Percentiles rank a stretch among this genome's conserved stretches.
phyloP scores from a whole-genome alignment of 169 alveolate species.

The Cryptosporidium sp. region DNA sequence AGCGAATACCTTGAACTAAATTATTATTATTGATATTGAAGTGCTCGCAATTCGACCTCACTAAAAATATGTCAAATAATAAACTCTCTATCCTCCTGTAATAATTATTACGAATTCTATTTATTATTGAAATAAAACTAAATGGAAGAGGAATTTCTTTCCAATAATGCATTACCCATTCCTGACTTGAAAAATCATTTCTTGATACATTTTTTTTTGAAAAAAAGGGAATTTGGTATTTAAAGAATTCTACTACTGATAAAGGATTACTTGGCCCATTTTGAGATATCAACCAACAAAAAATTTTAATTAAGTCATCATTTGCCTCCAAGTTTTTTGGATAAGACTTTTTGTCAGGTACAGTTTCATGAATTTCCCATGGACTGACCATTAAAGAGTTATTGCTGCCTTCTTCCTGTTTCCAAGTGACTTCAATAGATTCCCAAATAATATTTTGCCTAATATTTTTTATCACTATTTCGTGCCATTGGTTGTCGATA shows the following conservation, averaged over 20 bases:
- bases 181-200: slow-evolving; percentile 70
- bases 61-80: slow-evolving; percentile 72
- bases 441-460: slow-evolving; percentile 40
- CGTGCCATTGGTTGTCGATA: slow-evolving; percentile 54
- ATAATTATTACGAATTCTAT: slow-evolving; percentile 76
- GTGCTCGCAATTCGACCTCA: slow-evolving; percentile 77
- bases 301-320: slow-evolving; percentile 36
- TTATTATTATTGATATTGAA: slow-evolving; percentile 75
- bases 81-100: slow-evolving; percentile 78
- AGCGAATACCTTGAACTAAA: slow-evolving; percentile 43
- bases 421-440: slow-evolving; percentile 45
- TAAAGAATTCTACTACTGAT: slow-evolving; percentile 48
- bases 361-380: slow-evolving; percentile 58
- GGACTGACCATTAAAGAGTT: slow-evolving; percentile 52
- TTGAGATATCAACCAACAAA: slow-evolving; percentile 40
- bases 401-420: background rate
- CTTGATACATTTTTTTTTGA: slow-evolving; percentile 45
- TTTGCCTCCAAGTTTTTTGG: slow-evolving; percentile 1
- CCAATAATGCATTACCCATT: slow-evolving; percentile 80
- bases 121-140: slow-evolving; percentile 72
- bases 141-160: slow-evolving; percentile 78
- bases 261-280: slow-evolving; percentile 9
- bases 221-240: slow-evolving; percentile 42
- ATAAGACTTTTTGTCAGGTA: slow-evolving; percentile 2
- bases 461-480: slow-evolving; percentile 28